A percentile compares a stretch with the other conserved stretches of the same genome.
Conservation (phyloP, 2,329 filamentous ascomycete genomes). For the Talaromyces funiculosus region DNA sequence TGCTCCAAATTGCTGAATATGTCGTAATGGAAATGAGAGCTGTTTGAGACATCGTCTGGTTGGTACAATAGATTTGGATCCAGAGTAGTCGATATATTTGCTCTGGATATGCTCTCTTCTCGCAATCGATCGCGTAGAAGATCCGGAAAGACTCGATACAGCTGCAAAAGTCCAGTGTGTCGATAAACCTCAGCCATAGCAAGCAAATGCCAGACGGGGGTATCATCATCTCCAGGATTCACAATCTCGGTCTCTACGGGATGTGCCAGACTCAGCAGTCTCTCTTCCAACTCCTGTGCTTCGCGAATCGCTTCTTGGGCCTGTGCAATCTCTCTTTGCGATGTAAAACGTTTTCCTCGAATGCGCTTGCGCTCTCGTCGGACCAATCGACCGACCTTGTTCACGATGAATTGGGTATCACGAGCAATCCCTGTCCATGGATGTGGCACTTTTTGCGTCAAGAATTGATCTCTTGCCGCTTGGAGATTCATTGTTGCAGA, state of each 20-base stretch:
- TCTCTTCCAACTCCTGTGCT: conserved; percentile 41
- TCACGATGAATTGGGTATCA: conserved; percentile 32
- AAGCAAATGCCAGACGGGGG: conserved; percentile 49
- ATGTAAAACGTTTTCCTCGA: conserved; percentile 32
- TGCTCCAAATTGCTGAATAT: not conserved
- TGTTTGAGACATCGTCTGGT: not conserved
- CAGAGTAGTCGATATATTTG: not conserved
- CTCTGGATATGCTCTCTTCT: not conserved
- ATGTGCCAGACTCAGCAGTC: conserved; percentile 43
- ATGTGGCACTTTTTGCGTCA: conserved; percentile 33
- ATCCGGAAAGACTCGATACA: conserved; percentile 52
- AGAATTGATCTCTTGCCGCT: conserved; percentile 22
- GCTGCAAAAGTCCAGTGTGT: conserved; percentile 48
- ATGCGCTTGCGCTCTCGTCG: conserved; percentile 33
- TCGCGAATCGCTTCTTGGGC: conserved; percentile 32
- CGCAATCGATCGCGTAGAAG: conserved; percentile 43
- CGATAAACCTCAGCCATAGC: conserved; percentile 51
- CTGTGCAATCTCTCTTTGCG: conserved; percentile 28
- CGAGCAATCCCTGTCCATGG: conserved; percentile 37
- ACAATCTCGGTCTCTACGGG: conserved; percentile 45
- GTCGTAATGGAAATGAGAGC: not conserved
- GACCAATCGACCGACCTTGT: conserved; percentile 43
- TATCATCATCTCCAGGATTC: conserved; percentile 49
- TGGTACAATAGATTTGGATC: not conserved
- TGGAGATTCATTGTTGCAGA: conserved; percentile 19